A percentile compares a stretch with the other conserved stretches of the same genome.
These are phyloP conservation scores for Scheffersomyces coipomensis DNA, from an alignment of 805 yeast genomes.

Conservation along the genomic window DNA sequence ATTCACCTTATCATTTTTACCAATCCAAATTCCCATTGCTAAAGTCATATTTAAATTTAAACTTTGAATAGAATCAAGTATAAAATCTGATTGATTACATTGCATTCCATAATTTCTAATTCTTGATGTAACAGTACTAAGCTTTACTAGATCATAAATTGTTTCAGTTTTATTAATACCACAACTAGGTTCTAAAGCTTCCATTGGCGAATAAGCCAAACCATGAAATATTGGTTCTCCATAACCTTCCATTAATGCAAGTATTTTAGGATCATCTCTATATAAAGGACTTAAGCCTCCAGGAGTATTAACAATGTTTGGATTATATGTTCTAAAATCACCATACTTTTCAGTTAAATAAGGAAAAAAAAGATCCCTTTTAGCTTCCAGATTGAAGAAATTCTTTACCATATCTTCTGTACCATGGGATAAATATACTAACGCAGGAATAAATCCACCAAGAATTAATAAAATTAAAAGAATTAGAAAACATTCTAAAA, in stretches of 20 bases:
- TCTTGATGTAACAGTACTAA: slow-evolving; percentile 59
- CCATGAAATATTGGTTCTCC: slow-evolving; percentile 47
- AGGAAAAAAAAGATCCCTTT: neutral
- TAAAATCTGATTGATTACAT: slow-evolving; percentile 53
- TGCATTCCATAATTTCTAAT: slow-evolving; percentile 61
- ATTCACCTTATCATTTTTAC: slow-evolving; percentile 44
- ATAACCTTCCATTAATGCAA: slow-evolving; percentile 31
- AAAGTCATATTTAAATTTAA: slow-evolving; percentile 54
- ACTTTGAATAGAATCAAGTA: slow-evolving; percentile 52
- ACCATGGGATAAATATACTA: slow-evolving; percentile 28
- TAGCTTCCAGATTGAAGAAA: slow-evolving; percentile 18
- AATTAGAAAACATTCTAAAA: slow-evolving; percentile 6
- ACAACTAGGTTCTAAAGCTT: slow-evolving; percentile 53
- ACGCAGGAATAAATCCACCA: slow-evolving; percentile 18
- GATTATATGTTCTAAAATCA: neutral
- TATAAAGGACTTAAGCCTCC: slow-evolving; percentile 30
- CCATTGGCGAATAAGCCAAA: slow-evolving; percentile 57
- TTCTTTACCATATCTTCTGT: slow-evolving; percentile 20
- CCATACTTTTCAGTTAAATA: neutral
- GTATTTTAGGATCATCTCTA: slow-evolving; percentile 31
- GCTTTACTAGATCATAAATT: slow-evolving; percentile 51
- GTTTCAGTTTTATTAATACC: slow-evolving; percentile 49
- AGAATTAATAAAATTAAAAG: slow-evolving; percentile 5
- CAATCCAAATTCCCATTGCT: slow-evolving; percentile 65
- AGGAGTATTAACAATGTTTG: slow-evolving; percentile 6